Percentiles rank a stretch among this genome's conserved stretches.
Conservation (phyloP, 768 basidiomycete genomes). For the Pleurotus cornucopiae region DNA sequence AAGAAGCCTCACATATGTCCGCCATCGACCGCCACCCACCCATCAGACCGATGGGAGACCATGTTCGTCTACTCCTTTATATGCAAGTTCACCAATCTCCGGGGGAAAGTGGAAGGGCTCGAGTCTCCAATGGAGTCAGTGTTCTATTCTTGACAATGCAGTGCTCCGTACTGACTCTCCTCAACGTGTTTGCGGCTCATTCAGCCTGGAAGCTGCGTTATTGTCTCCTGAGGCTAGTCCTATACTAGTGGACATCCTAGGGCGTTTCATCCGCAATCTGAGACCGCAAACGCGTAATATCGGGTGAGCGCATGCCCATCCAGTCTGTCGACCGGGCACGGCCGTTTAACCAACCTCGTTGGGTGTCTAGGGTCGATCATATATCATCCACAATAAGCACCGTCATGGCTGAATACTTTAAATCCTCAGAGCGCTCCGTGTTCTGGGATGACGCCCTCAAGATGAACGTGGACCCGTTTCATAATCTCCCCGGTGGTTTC, state of each 20-base stretch:
- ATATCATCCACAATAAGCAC: conserved; percentile 71
- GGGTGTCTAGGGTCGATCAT: conserved; percentile 63
- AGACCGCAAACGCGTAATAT: conserved; percentile 88
- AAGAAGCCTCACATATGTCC: conserved; percentile 49
- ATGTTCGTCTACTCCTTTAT: conserved; percentile 85
- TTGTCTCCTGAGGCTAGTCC: conserved; percentile 67
- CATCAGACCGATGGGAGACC: conserved; percentile 82
- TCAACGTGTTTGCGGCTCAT: conserved; percentile 8
- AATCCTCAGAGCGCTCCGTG: conserved; percentile 66
- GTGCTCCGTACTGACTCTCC: conserved; percentile 7
- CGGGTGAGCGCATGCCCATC: conserved; percentile 54
- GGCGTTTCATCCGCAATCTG: conserved; percentile 76
- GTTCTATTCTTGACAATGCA: conserved; percentile 12
- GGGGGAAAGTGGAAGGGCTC: conserved; percentile 72
- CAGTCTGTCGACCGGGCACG: conserved; percentile 22
- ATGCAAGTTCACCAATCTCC: conserved; percentile 74
- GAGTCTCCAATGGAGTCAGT: conserved; percentile 84
- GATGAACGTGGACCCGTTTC: conserved; percentile 73
- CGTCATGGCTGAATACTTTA: conserved; percentile 71
- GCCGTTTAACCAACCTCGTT: conserved; percentile 28
- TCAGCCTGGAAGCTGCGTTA: conserved; percentile 77
- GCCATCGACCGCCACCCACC: conserved; percentile 65
- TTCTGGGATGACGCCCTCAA: conserved; percentile 75
- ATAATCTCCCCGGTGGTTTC: conserved; percentile 62
- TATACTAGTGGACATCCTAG: conserved; percentile 68